Conservation (phyloP, 2,329 filamentous ascomycete genomes). For the Colletotrichum sansevieriae region DNA sequence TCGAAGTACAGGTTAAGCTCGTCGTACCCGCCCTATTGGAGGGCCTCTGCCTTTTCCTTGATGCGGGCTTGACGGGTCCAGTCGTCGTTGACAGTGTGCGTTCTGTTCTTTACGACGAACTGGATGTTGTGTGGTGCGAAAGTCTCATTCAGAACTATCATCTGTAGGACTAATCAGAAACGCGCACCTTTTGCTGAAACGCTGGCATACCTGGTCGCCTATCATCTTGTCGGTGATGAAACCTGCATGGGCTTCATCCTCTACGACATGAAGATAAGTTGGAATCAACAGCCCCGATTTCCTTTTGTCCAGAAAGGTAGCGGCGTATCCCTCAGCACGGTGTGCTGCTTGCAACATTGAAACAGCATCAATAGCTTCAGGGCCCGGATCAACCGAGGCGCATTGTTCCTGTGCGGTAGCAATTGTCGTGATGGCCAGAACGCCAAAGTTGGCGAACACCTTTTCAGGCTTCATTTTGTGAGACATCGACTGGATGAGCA, state of each 20-base stretch:
- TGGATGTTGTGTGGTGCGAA: conserved; percentile 36
- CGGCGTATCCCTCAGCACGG: conserved; percentile 1
- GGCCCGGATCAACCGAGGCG: background rate
- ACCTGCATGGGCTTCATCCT: conserved; percentile 21
- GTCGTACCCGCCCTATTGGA: conserved; percentile 52
- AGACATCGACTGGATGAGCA: no score
- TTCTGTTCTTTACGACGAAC: conserved; percentile 27
- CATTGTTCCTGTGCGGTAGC: background rate
- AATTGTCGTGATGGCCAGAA: background rate
- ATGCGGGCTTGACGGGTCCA: conserved; percentile 33
- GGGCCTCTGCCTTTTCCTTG: conserved; percentile 32
- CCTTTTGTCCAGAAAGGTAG: conserved; percentile 8
- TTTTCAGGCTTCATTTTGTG: conserved; percentile 5
- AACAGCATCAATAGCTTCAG: conserved; percentile 12
- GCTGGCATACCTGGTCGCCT: conserved; percentile 16
- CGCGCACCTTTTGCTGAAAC: no score
- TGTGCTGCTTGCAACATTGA: background rate
- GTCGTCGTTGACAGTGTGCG: conserved; percentile 32
- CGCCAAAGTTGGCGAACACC: background rate
- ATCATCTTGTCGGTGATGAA: conserved; percentile 33
- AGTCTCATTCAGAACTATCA: conserved; percentile 32
- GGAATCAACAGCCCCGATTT: conserved; percentile 17
- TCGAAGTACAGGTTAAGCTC: conserved; percentile 60
- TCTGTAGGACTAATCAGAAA: background rate
- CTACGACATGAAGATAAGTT: conserved; percentile 35